A percentile compares a stretch with the other conserved stretches of the same genome.
Evolutionary conservation across 225 moss, liverwort and hornwort genomes (phyloP).

Genomic region (Climacium dendroides): DNA sequence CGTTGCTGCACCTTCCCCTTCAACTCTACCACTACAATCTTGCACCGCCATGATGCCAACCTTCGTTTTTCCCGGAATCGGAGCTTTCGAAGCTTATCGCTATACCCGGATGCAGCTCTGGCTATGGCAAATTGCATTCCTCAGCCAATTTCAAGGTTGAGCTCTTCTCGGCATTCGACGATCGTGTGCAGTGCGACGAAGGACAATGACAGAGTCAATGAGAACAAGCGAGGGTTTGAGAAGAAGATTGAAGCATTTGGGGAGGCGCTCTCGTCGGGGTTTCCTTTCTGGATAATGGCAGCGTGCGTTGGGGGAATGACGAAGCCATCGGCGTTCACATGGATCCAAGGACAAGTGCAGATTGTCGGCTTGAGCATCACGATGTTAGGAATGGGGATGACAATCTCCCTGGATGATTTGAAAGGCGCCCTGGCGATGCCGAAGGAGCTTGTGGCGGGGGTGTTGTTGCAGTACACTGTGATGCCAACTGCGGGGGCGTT

Average conservation of each 20-base stretch:
- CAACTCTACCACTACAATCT: neutral
- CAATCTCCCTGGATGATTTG: conserved; percentile 65
- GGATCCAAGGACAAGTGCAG: conserved; percentile 66
- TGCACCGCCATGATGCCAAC: neutral
- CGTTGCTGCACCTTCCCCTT: neutral
- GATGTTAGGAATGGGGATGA: conserved; percentile 94
- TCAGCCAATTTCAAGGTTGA: neutral
- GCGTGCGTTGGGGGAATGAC: conserved; percentile 40
- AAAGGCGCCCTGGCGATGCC: conserved; percentile 75
- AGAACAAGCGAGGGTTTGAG: neutral
- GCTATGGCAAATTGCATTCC: neutral
- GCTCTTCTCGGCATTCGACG: neutral
- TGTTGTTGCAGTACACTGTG: conserved; percentile 81
- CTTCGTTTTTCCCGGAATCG: neutral
- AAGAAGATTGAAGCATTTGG: conserved; percentile 51
- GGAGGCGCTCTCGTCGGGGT: conserved; percentile 65
- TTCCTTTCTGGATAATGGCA: conserved; percentile 70
- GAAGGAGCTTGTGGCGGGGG: conserved; percentile 59
- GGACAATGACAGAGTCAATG: neutral
- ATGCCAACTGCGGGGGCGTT: conserved; percentile 67
- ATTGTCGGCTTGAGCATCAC: conserved; percentile 53
- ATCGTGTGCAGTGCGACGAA: neutral
- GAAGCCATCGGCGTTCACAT: conserved; percentile 45
- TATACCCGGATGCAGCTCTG: neutral
- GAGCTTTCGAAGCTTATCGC: neutral